Base-by-base conservation (phyloP, 2,329 filamentous ascomycete species). In the Hymenoscyphus infarciens region DNA sequence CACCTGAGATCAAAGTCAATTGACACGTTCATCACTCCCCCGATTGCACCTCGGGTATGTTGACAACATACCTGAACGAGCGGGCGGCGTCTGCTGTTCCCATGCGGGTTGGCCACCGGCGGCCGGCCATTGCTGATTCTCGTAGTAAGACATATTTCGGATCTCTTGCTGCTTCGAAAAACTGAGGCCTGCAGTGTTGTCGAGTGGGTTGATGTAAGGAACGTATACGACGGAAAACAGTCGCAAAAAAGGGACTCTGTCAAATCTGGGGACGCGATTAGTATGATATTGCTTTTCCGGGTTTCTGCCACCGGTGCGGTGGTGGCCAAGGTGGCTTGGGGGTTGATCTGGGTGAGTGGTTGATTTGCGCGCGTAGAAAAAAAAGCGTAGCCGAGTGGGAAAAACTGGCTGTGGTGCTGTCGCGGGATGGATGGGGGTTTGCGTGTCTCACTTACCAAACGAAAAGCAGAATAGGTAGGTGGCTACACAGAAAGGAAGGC, bases 71-170 rank as follows among this genome's bases (percentile, higher is more conserved):
- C 86, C 87, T 75, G 88, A 91, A 73, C 88, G 86, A 69, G 88
- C 88, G 45, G 88, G 87, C 66, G 88, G 88, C 63, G 83, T 83
- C 68, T 87, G 87, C 73, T 90, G 87, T 71, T 91, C 89, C 88
- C 88, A 91, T 55, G 86, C 87, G 25, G 83, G 76, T 78, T 89
- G 87, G 71, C 66, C 66, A 53, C 67, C 63, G 42, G 85, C 83
- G 66, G 83, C 82, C 66, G 85, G 81, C 84, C 86, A 88, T 73
- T 78, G 80, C 71, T 85, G 83, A 74, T 86, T 83, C 75, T 89
- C 87, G 80, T 89, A 90, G 77, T 87, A 90, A 71, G 87, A 83
- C 85, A 89, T 89, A 68, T 70, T 72, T 67, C 66, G 61, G 62
- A 66, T 66, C 66, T 62, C 63, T 69, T 68, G 68, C 69, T 70